Evolutionary conservation across 2,329 filamentous ascomycete species (phyloP), one percentile per base, ranked within the genome.

Genomic region (Stagonosporopsis cucurbitacearum): DNA sequence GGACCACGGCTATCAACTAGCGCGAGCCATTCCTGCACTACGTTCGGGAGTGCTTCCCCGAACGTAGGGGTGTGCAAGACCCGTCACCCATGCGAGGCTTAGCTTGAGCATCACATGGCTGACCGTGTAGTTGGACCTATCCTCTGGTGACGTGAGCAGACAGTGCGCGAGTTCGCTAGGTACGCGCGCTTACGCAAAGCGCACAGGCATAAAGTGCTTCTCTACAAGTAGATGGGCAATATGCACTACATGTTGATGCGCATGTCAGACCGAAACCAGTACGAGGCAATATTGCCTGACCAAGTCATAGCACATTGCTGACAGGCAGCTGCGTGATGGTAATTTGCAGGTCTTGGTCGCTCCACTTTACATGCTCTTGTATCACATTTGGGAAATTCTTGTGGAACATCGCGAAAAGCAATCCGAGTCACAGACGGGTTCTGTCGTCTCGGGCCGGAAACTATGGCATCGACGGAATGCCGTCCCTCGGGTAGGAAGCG

Each of bases 1-100:
- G 56, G 49, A 53, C 45, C 56, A 49, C 47, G 28, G 23, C 53
- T 57, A 32, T 12, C 30, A 28, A 39, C 57, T 64, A 63, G 51
- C 50, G 44, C 47, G 22, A 46, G 50, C 51, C 57, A 43, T 49
- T 43, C 43, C 41, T 58, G 57, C 59, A 58, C 26, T 33, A 37
- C 33, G 44, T 44, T 35, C 62, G 60, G 62, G 62, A 60, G 60
- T 62, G 37, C 33, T 39, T 46, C 61, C 52, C 62, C 62, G 60
- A 42, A 32, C 30, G 48, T 44, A 58, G 53, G 56, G 53, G 49
- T 40, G 20, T 37, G 26, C 20, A 36, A 20, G 17, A 15, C 19
- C 32, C 19, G 47, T 50, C 43, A 32, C 37, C 28, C 42, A 37
- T 15, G 47, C 28, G 50, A 26, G 53, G 53, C 53, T 50, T 56